Evolutionary conservation across 805 yeast genomes (phyloP).

Genomic region (Zygosaccharomyces siamensis): DNA sequence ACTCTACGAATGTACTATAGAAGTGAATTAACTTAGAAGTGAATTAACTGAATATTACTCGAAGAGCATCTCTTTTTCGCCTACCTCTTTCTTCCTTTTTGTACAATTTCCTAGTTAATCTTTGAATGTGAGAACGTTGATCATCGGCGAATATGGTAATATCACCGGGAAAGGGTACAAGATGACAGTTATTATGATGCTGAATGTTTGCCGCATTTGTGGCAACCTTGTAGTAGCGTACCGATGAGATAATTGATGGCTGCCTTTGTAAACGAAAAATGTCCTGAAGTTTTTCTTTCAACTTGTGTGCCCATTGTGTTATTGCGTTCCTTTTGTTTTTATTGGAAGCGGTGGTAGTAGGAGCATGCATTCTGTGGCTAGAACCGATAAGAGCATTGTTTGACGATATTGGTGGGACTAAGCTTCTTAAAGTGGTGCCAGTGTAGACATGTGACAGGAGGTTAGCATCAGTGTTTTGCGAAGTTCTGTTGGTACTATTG

Average conservation of each 20-base stretch:
- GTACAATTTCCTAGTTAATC: slow-evolving; percentile 13
- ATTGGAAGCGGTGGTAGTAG: no score
- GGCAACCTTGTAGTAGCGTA: slow-evolving; percentile 12
- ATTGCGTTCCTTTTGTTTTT: slow-evolving; percentile 6
- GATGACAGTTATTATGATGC: neutral
- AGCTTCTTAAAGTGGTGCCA: neutral
- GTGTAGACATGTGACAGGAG: neutral
- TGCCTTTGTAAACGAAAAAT: slow-evolving; percentile 7
- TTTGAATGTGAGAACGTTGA: slow-evolving; percentile 9
- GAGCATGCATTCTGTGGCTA: no score
- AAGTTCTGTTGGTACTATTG: neutral
- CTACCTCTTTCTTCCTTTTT: slow-evolving; percentile 15
- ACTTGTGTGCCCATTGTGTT: slow-evolving; percentile 8
- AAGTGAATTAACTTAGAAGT: neutral
- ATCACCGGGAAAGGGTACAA: slow-evolving; percentile 9
- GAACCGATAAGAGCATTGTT: neutral
- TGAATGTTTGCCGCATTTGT: neutral
- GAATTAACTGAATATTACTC: slow-evolving; percentile 10
- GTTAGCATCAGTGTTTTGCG: neutral
- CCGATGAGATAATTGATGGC: slow-evolving; percentile 12
- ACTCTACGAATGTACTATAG: neutral
- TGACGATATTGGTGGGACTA: neutral
- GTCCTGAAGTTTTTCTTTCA: slow-evolving; percentile 6
- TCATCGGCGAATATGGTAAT: slow-evolving; percentile 8
- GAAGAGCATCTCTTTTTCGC: slow-evolving; percentile 17